Percentiles rank a stretch among this genome's conserved stretches.
phyloP scores from a whole-genome alignment of 345 rosid species.

The Hibiscus syriacus region DNA sequence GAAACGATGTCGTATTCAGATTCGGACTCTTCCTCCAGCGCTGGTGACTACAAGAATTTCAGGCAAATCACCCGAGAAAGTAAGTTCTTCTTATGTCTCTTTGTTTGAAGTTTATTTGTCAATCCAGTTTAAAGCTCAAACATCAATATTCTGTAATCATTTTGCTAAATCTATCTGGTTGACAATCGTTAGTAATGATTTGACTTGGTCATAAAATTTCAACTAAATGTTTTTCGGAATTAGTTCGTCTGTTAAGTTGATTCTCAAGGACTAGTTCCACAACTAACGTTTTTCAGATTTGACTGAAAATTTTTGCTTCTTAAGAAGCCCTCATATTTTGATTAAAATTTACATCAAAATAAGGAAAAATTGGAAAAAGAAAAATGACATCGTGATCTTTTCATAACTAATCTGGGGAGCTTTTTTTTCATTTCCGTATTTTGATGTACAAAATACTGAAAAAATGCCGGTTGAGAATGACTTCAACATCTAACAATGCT shows the following conservation, averaged over 20 bases:
- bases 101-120: not conserved
- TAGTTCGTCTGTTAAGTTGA: not conserved
- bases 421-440: not conserved
- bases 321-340: not conserved
- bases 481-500: no score
- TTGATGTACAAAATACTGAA: no score
- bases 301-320: not conserved
- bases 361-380: not conserved
- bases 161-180: not conserved
- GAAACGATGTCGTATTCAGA: slow-evolving; percentile 78
- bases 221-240: not conserved
- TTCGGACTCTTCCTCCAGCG: slow-evolving; percentile 78
- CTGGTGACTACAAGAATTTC: slow-evolving; percentile 67
- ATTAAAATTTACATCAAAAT: not conserved
- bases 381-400: not conserved
- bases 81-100: slow-evolving; percentile 23
- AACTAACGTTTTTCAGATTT: not conserved
- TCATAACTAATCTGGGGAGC: not conserved
- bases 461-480: not conserved
- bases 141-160: not conserved
- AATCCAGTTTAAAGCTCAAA: not conserved
- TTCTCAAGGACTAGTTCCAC: not conserved
- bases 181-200: not conserved
- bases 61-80: slow-evolving; percentile 88
- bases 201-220: slow-evolving; percentile 3